Evolutionary conservation across 192 early-diverging fungal species (phyloP), one percentile per base, ranked within the genome.

Genomic region (Coemansia sp.): DNA sequence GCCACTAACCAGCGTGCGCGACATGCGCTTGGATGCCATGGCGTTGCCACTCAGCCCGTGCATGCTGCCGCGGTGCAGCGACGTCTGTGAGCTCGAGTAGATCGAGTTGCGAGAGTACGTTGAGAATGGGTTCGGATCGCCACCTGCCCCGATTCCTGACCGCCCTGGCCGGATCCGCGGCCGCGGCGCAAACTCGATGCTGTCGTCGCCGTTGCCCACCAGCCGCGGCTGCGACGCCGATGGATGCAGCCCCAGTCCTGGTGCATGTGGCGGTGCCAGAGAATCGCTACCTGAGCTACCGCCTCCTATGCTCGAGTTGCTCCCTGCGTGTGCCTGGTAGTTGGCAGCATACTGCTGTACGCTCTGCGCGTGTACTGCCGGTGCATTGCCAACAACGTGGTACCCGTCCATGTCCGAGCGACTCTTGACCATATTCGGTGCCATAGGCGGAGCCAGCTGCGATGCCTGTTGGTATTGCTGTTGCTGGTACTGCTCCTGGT

Each of bases 61-160:
- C 48, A 81, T 63, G 63, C 78, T 81, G 55, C 66, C 60, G 27
- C 78, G 74, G 56, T 57, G 57, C 39, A 81, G 69, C 66, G 78
- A 81, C 2, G 73, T 81, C 65, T 75, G 73, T 60, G 73, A 75
- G 66, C 69, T 81, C 43, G 78, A 75, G 62, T 81, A 81, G 37
- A 81, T 75, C 51, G 78, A 81, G 66, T 81, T 71, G 74, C 78
- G 78, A 61, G 78, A 71, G 63, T 75, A 81, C 48, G 78, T 81
- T 50, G 72, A 50, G 60, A 75, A 81, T 23, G 73, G 78, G 32
- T 81, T 81, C 24, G 73, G 66, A 35, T 75, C 78, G 19, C 62
- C 75, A 27, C 49, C 43, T 20, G 60, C 48, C 35, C 26, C 50
- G 49, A 64, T n/a, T 12, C 74, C 64, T 3, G 73, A 65, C 11